Evolutionary conservation across 2,329 filamentous ascomycete genomes (phyloP), one percentile per base, ranked within the genome.

Genomic region (Aspergillus sp.): DNA sequence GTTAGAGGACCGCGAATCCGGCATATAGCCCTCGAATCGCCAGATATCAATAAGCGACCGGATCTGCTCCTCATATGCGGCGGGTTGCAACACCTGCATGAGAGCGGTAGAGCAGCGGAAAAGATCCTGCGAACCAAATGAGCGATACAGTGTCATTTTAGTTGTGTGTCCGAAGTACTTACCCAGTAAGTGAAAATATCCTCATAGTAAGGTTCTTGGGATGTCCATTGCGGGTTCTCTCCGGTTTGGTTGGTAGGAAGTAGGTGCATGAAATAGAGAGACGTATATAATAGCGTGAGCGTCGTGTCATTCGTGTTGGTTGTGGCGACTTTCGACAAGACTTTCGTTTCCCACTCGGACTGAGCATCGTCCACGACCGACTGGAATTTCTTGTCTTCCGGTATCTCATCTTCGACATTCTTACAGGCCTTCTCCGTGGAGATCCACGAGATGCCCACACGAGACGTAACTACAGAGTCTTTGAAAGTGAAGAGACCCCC

Each of bases 111-210:
- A 84, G 70, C 86, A 90, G 21, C 89, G 84, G 72, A 90, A 88
- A 68, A 81, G 72, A 64, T 81, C 77, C 62, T 85, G 63, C 25
- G 19, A 15, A 36, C 84, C 9, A 10, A 5, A 36, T 54, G 32
- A 65, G 4, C 63, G 58, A 19, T 21, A 36, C 58, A 25, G 23
- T 17, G 13, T 36, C 51, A 19, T 13, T 13, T 23, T 39, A 4
- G 8, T 25, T 5, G n/a, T 30, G 3, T 36, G 7, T 32, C 32
- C 36, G 21, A 15, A 17, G 56, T 12, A 57, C 67, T 23, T 65
- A 74, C 72, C 89, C 89, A 91, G 21, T 89, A 82, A 0, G 89
- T 91, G 68, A 89, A 90, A 15, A 88, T 85, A 60, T 91, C 89
- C 60, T 89, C 86, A 67, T 89, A 91, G 68, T 89, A 90, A 1